Base-by-base conservation (phyloP, 1,284 basidiomycete genomes). In the Apiotrichum siamense region DNA sequence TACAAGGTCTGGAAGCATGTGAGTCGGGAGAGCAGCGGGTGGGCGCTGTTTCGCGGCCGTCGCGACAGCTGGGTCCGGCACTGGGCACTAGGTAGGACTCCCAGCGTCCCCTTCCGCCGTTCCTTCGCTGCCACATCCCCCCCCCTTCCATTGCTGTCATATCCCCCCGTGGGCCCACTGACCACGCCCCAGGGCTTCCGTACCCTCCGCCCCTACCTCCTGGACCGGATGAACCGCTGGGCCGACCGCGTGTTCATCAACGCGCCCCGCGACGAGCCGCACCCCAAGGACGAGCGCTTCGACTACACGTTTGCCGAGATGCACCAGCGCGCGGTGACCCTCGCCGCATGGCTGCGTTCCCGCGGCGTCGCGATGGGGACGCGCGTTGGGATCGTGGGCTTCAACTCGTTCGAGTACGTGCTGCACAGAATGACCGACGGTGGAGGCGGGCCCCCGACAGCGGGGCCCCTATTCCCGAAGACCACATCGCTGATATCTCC, bases 311-410 rank as follows among this genome's bases (percentile, higher is more conserved):
- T 60, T 42, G 55, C 44, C 15, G 48, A 68, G 27, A 55, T 62
- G n/a, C 36, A 64, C 27, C 50, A 58, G 11, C 51, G 46, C 35
- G 51, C 59, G 4, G 25, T 61, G 15, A 36, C 38, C 20, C 44
- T 66, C 1, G 68, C 66, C 1, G 61, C 60, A 1, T 68, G 65
- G 65, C 63, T 72, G 55, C 49, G 53, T 2, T 35, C 35, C 9
- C 60, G 50, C 29, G 69, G 67, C 10, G 44, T 63, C 4, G 54
- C 61, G 5, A 23, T 59, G 5, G 67, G 66, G 10, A 61, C 57
- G 36, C 50, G 50, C 44, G 56, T 72, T 4, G 69, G 56, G 12
- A 59, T 72, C 20, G 64, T 64, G 4, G 70, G 68, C 23, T 56
- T 49, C 27, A 72, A 72, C 57, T 21, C 26, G 9, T 50, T 64